phyloP scores from a whole-genome alignment of 169 alveolate species.

The Cryptosporidium sp. region DNA sequence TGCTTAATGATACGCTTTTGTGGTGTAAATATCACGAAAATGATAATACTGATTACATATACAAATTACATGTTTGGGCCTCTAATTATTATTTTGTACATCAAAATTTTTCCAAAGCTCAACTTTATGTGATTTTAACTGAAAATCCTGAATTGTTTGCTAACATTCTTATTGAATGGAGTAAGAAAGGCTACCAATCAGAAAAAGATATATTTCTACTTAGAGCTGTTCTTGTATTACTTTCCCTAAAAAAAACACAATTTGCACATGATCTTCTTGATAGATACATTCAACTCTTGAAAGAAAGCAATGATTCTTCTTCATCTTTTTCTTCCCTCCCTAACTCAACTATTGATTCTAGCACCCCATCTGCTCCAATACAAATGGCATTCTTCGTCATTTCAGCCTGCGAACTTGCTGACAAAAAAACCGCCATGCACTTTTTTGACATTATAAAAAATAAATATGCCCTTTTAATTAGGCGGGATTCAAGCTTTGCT shows the following conservation, averaged over 20 bases:
- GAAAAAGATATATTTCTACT: constrained; percentile 63
- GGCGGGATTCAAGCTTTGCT: constrained; percentile 31
- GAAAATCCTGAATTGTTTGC: constrained; percentile 48
- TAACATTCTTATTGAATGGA: constrained; percentile 48
- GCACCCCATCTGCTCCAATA: constrained; percentile 35
- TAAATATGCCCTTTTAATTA: constrained; percentile 22
- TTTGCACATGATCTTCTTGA: constrained; percentile 49
- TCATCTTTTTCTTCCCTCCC: neutral
- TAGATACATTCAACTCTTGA: constrained; percentile 5
- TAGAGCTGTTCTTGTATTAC: constrained; percentile 58
- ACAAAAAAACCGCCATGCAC: constrained; percentile 32
- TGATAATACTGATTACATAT: constrained; percentile 2
- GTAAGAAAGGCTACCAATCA: constrained; percentile 42
- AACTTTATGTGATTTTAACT: constrained; percentile 37
- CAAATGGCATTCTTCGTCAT: constrained; percentile 31
- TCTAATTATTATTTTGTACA: constrained; percentile 42
- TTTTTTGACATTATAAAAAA: constrained; percentile 44
- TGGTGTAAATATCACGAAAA: constrained; percentile 54
- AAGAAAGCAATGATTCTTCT: neutral
- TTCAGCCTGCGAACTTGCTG: constrained; percentile 45
- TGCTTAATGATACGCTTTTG: constrained; percentile 35
- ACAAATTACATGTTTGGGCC: constrained; percentile 59
- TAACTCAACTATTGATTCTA: neutral
- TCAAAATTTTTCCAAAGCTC: constrained; percentile 46
- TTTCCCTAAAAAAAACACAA: constrained; percentile 26